phyloP scores from a whole-genome alignment of 345 rosid species.

The Angophora floribunda region DNA sequence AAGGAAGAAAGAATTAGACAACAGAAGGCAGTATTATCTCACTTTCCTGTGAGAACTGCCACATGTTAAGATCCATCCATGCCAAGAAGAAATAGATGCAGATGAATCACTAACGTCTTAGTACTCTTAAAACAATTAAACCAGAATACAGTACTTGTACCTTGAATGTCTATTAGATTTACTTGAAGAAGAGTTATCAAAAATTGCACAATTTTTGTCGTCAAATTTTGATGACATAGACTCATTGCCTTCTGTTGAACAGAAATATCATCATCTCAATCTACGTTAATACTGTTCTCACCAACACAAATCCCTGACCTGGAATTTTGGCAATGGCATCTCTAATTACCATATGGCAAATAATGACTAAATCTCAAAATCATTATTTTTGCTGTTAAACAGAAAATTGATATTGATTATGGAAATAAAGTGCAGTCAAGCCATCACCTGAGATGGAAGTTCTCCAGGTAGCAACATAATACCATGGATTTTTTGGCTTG shows the following conservation, averaged over 20 bases:
- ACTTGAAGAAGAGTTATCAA: not conserved
- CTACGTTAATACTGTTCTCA: not conserved
- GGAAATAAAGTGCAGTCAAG: not conserved
- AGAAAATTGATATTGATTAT: not conserved
- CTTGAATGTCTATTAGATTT: not conserved
- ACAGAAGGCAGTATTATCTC: not conserved
- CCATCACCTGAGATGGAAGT: not conserved
- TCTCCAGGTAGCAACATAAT: not conserved
- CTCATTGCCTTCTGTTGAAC: not conserved
- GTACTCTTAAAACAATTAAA: not conserved
- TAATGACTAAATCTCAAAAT: not conserved
- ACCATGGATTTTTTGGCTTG: not conserved
- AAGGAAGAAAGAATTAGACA: not conserved
- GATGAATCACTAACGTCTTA: not conserved
- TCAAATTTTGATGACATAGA: not conserved
- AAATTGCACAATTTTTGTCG: not conserved
- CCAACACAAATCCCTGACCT: not conserved
- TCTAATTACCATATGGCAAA: not conserved
- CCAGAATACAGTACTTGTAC: not conserved
- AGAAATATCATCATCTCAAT: not conserved
- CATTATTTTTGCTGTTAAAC: not conserved
- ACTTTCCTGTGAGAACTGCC: not conserved
- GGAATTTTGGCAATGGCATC: not conserved
- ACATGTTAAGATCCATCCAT: not conserved
- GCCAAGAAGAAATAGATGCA: not conserved